phyloP scores from a whole-genome alignment of 1,139 yeast genomes.

The Kurtzmaniella quercitrusa region DNA sequence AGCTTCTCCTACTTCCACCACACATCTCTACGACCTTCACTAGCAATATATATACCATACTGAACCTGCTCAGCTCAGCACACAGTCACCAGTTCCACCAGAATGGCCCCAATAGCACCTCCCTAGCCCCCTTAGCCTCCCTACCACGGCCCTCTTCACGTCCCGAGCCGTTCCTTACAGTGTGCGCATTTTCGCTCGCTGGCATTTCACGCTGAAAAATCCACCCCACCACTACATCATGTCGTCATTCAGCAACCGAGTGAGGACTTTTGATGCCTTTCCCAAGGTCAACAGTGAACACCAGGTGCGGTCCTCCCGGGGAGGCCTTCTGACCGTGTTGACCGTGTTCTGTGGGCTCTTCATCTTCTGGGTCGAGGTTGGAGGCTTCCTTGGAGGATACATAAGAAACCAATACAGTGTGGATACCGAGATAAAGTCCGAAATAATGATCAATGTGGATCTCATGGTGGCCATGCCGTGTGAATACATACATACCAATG shows the following conservation, averaged over 20 bases:
- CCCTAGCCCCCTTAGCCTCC: too few relatives aligned
- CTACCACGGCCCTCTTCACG: too few relatives aligned
- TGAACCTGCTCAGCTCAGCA: too few relatives aligned
- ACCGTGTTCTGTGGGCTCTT: slow-evolving; percentile 60
- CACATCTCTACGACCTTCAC: too few relatives aligned
- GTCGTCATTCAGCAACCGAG: slow-evolving; percentile 36
- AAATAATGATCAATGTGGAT: slow-evolving; percentile 71
- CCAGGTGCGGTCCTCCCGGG: slow-evolving; percentile 68
- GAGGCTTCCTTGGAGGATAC: slow-evolving; percentile 80
- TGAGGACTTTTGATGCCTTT: slow-evolving; percentile 81
- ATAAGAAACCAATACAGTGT: slow-evolving; percentile 77
- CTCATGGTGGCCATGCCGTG: slow-evolving; percentile 84
- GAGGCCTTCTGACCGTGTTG: slow-evolving; percentile 70
- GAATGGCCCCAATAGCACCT: too few relatives aligned
- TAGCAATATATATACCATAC: too few relatives aligned
- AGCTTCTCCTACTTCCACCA: too few relatives aligned
- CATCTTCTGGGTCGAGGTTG: slow-evolving; percentile 81
- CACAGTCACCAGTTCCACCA: too few relatives aligned
- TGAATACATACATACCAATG: slow-evolving; percentile 67
- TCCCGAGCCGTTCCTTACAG: too few relatives aligned
- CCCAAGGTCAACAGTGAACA: slow-evolving; percentile 82
- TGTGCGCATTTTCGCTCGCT: neutral
- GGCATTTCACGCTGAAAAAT: neutral
- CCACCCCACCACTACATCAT: slow-evolving; percentile 12
- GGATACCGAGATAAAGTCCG: slow-evolving; percentile 56